These are phyloP conservation scores for Curvularia lunata DNA, from an alignment of 2,329 filamentous ascomycete genomes.

Conservation along the genomic window DNA sequence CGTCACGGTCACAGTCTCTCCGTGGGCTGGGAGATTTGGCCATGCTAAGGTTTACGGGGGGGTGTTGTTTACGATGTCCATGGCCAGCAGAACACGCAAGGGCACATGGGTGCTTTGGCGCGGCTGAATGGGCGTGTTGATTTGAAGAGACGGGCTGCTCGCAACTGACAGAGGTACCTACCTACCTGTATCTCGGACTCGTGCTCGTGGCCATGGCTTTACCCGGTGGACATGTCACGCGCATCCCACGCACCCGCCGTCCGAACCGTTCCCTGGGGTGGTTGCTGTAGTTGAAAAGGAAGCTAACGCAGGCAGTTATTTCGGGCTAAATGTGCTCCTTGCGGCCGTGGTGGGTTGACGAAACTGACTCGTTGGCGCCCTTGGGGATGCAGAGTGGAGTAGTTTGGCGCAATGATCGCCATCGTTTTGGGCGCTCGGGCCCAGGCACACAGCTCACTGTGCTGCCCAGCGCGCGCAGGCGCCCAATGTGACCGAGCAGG, in stretches of 20 bases:
- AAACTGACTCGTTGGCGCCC: constrained; percentile 19
- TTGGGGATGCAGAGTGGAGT: background rate
- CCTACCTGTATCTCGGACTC: too few species aligned
- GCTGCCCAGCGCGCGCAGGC: constrained; percentile 12
- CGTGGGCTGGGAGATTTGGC: background rate
- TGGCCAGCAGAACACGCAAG: background rate
- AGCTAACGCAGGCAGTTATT: constrained; percentile 51
- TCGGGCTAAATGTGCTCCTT: constrained; percentile 50
- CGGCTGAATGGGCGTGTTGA: background rate
- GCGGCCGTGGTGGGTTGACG: constrained; percentile 46
- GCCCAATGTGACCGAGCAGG: constrained; percentile 9
- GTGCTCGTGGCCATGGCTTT: constrained; percentile 12
- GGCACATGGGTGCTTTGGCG: background rate
- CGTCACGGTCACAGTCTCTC: background rate
- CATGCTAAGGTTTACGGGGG: background rate
- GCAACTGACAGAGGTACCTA: too few species aligned
- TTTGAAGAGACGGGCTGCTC: too few species aligned
- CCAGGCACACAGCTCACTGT: constrained; percentile 17
- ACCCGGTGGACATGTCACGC: constrained; percentile 10
- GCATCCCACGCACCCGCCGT: constrained; percentile 11
- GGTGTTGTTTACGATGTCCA: background rate
- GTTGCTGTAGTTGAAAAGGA: constrained; percentile 22
- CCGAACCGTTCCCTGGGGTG: constrained; percentile 10
- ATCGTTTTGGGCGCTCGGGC: constrained; percentile 23
- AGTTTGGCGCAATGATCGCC: constrained; percentile 24